Evolutionary conservation across 805 yeast species (phyloP), one percentile per base, ranked within the genome.

Genomic region (Schwanniomyces vanrijiae): DNA sequence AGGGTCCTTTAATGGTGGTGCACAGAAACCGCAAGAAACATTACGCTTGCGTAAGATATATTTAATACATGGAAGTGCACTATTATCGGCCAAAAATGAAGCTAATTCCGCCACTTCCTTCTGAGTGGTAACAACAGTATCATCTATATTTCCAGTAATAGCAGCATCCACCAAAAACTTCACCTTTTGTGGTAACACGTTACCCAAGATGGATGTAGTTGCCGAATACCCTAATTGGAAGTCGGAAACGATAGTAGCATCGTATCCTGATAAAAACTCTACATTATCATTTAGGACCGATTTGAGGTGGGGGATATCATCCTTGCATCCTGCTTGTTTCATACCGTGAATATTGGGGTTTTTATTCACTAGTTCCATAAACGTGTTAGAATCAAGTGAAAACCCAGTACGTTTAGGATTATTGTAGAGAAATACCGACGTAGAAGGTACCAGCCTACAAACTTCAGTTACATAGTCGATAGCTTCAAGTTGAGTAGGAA

Each of bases 141-240:
- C n/a, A 13, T 14, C 19, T 2, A 22, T 28, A 6, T 40, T 19
- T 3, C 35, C 35, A 5, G 14, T 26, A 3, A 22, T 19, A 26
- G 28, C 28, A 25, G 20, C 13, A 11, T 25, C 24, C 16, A 40
- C 19, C 16, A 40, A 26, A 14, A 14, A 26, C 10, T 13, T 19
- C 11, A 19, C 18, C 14, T 16, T 20, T 25, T 40, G 9, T 4
- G 42, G 42, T 5, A 22, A 26, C 4, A 40, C 18, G 13, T 40
- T 40, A 14, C 16, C 42, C 14, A 26, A 14, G 33, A 40, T 40
- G 8, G 42, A 40, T 3, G 35, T 40, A 13, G 28, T 26, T 8
- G 35, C 42, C 6, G 42, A 40, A 25, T 40, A 40, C 7, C 42
- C 35, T 13, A 19, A 18, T 40, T 40, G 42, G 34, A 40, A 26